Percentiles rank a stretch among this genome's conserved stretches.
These are phyloP conservation scores for Loxodes magnus DNA, from an alignment of 73 alveolate species.

Conservation along the genomic window DNA sequence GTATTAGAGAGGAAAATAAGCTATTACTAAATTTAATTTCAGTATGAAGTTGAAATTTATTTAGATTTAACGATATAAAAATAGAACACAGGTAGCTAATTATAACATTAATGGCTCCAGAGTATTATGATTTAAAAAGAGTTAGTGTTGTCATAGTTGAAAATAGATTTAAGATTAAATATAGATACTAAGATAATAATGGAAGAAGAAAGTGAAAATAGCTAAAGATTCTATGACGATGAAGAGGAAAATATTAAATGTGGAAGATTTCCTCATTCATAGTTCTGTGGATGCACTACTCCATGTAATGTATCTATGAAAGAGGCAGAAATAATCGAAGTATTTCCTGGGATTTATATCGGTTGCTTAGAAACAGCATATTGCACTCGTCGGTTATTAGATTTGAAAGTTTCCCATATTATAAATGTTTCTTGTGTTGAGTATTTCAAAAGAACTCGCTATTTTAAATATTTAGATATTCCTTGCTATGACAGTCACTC, in stretches of 20 bases:
- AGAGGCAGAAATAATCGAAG: conserved; percentile 47
- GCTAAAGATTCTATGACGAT: too few relatives aligned
- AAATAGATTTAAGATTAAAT: too few relatives aligned
- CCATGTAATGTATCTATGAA: conserved; percentile 50
- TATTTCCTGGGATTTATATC: conserved; percentile 37
- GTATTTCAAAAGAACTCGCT: conserved; percentile 49
- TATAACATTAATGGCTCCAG: too few relatives aligned
- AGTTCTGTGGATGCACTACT: conserved; percentile 61
- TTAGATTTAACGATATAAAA: too few relatives aligned
- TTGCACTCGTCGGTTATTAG: conserved; percentile 47
- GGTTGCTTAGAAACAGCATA: conserved; percentile 43
- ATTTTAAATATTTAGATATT: conserved; percentile 54
- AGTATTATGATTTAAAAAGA: too few relatives aligned
- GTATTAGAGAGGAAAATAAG: too few relatives aligned
- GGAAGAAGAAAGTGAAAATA: too few relatives aligned
- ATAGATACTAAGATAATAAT: too few relatives aligned
- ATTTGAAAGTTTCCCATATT: conserved; percentile 44
- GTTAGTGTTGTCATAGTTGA: too few relatives aligned
- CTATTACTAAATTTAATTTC: too few relatives aligned
- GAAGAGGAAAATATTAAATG: conserved; percentile 64
- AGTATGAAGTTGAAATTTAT: too few relatives aligned
- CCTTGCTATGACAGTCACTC: conserved; percentile 51
- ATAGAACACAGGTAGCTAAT: too few relatives aligned
- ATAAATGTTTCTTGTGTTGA: conserved; percentile 58
- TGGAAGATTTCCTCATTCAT: conserved; percentile 72